Conservation (phyloP, 306 rosid species). For the Trifolium fragiferum region DNA sequence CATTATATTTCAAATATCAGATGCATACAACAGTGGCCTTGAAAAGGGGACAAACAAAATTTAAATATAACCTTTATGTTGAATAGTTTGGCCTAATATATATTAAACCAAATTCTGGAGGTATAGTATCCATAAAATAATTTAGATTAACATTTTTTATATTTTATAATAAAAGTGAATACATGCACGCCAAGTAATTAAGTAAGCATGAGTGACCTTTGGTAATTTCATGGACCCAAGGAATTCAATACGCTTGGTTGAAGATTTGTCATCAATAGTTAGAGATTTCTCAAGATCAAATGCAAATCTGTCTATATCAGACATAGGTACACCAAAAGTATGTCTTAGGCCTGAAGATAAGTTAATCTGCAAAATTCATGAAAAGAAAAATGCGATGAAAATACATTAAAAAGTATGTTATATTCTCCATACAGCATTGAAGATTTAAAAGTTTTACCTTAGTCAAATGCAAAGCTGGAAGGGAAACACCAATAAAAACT, state of each 20-base stretch:
- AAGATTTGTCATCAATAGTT: constrained; percentile 44
- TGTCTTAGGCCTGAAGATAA: constrained; percentile 66
- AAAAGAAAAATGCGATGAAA: neutral
- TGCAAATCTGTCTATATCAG: constrained; percentile 58
- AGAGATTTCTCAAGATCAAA: constrained; percentile 44
- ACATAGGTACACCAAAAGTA: constrained; percentile 71
- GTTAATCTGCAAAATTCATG: constrained; percentile 65
- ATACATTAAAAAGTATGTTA: constrained; percentile 37
- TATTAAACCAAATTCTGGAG: too few species aligned
- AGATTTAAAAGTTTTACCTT: constrained; percentile 57
- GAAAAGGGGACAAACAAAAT: too few species aligned
- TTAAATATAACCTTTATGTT: too few species aligned
- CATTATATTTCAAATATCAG: too few species aligned
- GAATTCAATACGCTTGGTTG: constrained; percentile 56
- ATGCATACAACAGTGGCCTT: too few species aligned
- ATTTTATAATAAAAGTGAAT: constrained; percentile 7
- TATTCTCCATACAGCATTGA: neutral
- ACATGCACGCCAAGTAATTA: constrained; percentile 30
- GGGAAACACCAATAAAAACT: constrained; percentile 74
- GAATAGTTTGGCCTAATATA: too few species aligned
- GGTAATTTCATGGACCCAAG: constrained; percentile 63
- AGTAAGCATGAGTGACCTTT: constrained; percentile 56
- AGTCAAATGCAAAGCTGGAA: constrained; percentile 59
- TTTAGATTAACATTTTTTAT: neutral
- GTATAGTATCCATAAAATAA: too few species aligned